Base-by-base conservation (phyloP, 768 basidiomycete species). In the Serendipita indica region DNA sequence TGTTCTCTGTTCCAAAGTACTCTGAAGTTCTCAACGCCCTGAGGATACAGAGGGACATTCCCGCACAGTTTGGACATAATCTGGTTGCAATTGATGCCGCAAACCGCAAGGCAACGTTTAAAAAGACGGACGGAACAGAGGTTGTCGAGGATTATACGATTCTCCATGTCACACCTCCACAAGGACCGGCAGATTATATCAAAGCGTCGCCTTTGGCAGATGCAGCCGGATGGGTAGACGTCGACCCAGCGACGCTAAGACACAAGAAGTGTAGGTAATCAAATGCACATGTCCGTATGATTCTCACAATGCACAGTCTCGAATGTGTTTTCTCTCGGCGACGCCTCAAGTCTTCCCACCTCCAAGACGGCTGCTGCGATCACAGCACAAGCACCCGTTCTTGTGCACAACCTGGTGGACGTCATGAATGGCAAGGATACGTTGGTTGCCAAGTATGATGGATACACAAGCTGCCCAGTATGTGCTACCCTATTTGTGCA, bases 1-100 rank as follows among this genome's bases (percentile, higher is more conserved):
- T 99, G 93, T 98, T 99, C 72, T 80, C 82, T 64, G 93, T 96
- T 58, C 91, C 92, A 67, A 93, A 98, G 70, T 99, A 98, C 72
- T 84, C 89, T 2, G 86, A 93, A 62, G 89, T 84, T 3, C 75
- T 98, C 45, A 77, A 96, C 45, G 72, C 74, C 18, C 74, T 98
- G 58, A 81, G 94, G 41, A 66, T 83, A 37, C 71, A 87, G 65
- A 86, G 94, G 45, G 83, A 84, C 60, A 77, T 98, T 59, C 82
- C 78, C n/a, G 91, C 78, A 0, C 70, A 78, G 60, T 96, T 98
- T 72, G 77, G 78, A 62, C 85, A 88, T 71, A 87, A 97, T 68
- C 79, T 99, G 59, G 73, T 83, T 59, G 74, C 84, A 33, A 71
- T 99, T 60, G 83, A 93, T 69, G 66, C 75, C 7, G 69, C 69